phyloP scores from a whole-genome alignment of 805 yeast genomes.

The Candida nitratophila region DNA sequence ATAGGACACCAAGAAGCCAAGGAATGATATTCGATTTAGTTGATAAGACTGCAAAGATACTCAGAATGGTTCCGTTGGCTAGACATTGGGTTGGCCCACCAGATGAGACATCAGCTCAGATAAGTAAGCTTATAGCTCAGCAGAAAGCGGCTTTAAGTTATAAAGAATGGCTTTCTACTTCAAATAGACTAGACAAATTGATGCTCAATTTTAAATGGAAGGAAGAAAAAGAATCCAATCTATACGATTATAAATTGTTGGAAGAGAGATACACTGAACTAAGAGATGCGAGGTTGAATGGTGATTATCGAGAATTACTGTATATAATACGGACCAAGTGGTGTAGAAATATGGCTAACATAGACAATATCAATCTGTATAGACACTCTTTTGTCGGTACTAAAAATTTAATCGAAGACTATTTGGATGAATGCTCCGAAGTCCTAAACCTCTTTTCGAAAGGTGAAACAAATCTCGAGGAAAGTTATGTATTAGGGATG shows the following conservation, averaged over 20 bases:
- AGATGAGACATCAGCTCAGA: slow-evolving; percentile 28
- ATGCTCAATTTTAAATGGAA: slow-evolving; percentile 73
- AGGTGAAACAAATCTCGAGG: slow-evolving; percentile 45
- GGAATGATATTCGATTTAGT: neutral
- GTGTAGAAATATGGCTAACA: slow-evolving; percentile 79
- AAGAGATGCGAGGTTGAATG: slow-evolving; percentile 46
- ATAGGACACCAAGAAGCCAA: too few relatives aligned
- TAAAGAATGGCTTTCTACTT: slow-evolving; percentile 59
- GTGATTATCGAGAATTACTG: slow-evolving; percentile 55
- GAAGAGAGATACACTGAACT: slow-evolving; percentile 45
- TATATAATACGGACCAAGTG: slow-evolving; percentile 80
- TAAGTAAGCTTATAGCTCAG: slow-evolving; percentile 32
- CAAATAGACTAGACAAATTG: slow-evolving; percentile 56
- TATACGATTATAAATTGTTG: slow-evolving; percentile 69
- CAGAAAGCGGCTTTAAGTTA: slow-evolving; percentile 42
- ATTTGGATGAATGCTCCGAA: slow-evolving; percentile 65
- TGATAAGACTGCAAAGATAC: slow-evolving; percentile 21
- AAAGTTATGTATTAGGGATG: slow-evolving; percentile 65
- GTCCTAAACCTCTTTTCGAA: slow-evolving; percentile 34
- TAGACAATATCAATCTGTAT: slow-evolving; percentile 75
- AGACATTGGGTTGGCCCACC: slow-evolving; percentile 32
- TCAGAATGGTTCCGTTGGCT: slow-evolving; percentile 25
- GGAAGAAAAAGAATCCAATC: slow-evolving; percentile 43
- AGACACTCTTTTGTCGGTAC: slow-evolving; percentile 82
- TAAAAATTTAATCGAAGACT: slow-evolving; percentile 74